Conservation (phyloP, 768 basidiomycete genomes). For the Austroboletus eburneus region DNA sequence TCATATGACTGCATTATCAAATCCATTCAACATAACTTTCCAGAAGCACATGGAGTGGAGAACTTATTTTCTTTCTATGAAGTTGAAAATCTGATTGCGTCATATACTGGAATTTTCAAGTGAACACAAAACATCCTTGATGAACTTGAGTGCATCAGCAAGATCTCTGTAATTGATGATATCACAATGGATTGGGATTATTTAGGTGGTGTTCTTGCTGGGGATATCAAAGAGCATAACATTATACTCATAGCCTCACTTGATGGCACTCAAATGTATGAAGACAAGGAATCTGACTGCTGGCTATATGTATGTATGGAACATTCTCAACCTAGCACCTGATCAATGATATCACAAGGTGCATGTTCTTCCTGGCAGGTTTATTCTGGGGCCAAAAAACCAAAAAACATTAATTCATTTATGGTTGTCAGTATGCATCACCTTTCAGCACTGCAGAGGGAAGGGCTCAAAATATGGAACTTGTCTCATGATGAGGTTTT, state of each 20-base stretch:
- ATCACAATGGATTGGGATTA: conserved; percentile 11
- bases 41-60: no score
- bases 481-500: not conserved
- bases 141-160: no score
- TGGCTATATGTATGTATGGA: conserved; percentile 39
- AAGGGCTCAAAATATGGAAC: conserved; percentile 3
- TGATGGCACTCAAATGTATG: conserved; percentile 39
- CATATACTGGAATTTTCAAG: no score
- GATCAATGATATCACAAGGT: not conserved
- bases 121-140: no score
- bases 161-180: no score
- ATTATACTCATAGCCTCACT: conserved; percentile 34
- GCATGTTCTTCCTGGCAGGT: not conserved
- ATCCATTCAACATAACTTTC: no score
- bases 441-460: not conserved
- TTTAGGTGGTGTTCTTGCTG: not conserved
- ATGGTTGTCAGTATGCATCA: conserved; percentile 4
- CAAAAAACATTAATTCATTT: conserved; percentile 1
- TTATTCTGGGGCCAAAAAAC: conserved; percentile 6
- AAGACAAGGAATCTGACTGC: conserved; percentile 7
- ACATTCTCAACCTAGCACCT: conserved; percentile 23
- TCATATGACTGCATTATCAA: no score
- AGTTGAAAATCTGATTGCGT: no score
- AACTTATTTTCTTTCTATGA: no score
- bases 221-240: conserved; percentile 16